Evolutionary conservation across 192 early-diverging fungal genomes (phyloP), one percentile per base, ranked within the genome.

Genomic region (Lunasporangiospora selenospora): DNA sequence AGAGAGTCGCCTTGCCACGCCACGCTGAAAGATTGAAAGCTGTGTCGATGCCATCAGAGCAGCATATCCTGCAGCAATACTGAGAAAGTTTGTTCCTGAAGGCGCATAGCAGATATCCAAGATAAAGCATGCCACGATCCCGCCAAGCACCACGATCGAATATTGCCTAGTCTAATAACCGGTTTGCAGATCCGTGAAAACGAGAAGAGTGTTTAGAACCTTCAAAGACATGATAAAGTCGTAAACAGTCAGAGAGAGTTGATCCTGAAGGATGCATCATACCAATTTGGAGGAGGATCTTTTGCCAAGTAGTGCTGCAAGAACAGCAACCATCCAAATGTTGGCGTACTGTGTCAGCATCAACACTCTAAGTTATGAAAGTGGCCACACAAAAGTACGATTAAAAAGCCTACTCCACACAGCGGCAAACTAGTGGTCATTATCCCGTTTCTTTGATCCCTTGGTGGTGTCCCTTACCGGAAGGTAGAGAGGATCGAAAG

Each of bases 321-420:
- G 23, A 6, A 80, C 56, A 12, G 75, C 50, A 16, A 62, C 73
- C 55, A 63, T 62, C 78, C 78, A 80, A 38, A 80, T 71, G 18
- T 71, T 67, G 16, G 78, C 47, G 36, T 77, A 80, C 34, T 80
- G 73, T 1, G 78, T 80, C 46, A 80, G 38, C 58, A 80, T 76
- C 34, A 80, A 42, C 33, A 50, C 58, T 46, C 78, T 80, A 57
- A 49, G 19, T 38, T 34, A 39, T 11, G 8, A 19, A 53, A 13
- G 18, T 8, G 16, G 24, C 27, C 26, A 16, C 26, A 34, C 16
- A 53, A 16, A 27, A 37, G 15, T 53, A 36, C n/a, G 29, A 6
- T 26, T 18, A 12, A 32, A 19, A 31, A 52, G 15, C 2, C 2
- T 16, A 13, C 19, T 18, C 19, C 2, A 16, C 4, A 52, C 29